A percentile compares a stretch with the other conserved stretches of the same genome.
Conservation (phyloP, 345 rosid species). For the Angophora floribunda region DNA sequence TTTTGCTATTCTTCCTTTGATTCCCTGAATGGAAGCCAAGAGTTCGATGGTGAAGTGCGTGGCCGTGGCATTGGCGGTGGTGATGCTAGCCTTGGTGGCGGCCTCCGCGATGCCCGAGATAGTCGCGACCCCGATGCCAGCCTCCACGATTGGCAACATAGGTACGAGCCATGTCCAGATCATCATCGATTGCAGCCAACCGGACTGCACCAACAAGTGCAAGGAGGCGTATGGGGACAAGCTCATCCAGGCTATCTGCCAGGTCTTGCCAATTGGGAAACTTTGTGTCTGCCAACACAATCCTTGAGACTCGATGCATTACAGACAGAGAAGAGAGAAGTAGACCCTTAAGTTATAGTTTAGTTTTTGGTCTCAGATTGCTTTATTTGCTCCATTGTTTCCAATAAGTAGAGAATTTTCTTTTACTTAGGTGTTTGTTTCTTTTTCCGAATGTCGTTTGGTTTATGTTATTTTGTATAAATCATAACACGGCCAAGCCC, state of each 20-base stretch:
- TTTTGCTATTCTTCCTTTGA: neutral
- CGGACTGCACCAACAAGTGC: neutral
- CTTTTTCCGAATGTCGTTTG: neutral
- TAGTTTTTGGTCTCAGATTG: neutral
- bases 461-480: neutral
- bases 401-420: neutral
- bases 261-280: neutral
- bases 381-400: neutral
- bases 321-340: accelerated
- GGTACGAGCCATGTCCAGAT: neutral
- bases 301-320: neutral
- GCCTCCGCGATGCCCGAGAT: neutral
- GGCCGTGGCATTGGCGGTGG: neutral
- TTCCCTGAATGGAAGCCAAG: neutral
- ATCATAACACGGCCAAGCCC: accelerated
- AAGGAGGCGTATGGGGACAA: neutral
- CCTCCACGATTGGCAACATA: too few species aligned
- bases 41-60: neutral
- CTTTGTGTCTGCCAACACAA: neutral
- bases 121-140: too few species aligned
- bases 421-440: neutral
- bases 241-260: neutral
- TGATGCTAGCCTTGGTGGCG: neutral
- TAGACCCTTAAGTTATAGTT: neutral
- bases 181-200: neutral